These are phyloP conservation scores for Colletotrichum gloeosporioides DNA, from an alignment of 2,329 filamentous ascomycete species.

Conservation along the genomic window DNA sequence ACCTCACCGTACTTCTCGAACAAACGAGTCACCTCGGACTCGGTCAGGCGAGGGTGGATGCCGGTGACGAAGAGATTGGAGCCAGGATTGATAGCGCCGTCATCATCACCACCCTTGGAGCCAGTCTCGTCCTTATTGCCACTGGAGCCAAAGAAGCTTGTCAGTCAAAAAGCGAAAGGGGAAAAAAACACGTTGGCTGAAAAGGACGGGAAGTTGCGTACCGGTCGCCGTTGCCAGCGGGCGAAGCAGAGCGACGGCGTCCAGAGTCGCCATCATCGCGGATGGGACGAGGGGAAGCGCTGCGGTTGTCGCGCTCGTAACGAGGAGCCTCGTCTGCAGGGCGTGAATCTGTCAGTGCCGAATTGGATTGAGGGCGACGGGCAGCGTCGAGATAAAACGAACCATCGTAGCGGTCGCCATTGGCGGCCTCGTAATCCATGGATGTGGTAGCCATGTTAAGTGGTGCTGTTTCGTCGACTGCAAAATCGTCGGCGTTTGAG, in stretches of 20 bases:
- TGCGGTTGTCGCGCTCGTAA: constrained; percentile 71
- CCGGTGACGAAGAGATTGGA: constrained; percentile 99
- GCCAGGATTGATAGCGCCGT: constrained; percentile 86
- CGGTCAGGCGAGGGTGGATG: constrained; percentile 90
- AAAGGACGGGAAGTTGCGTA: constrained; percentile 31
- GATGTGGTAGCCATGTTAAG: constrained; percentile 65
- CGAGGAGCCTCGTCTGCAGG: constrained; percentile 65
- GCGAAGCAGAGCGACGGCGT: constrained; percentile 68
- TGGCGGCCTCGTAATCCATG: constrained; percentile 75
- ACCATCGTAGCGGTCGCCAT: constrained; percentile 72
- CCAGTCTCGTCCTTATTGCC: constrained; percentile 59
- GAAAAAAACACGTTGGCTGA: background rate
- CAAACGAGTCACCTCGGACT: constrained; percentile 89
- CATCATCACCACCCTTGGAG: constrained; percentile 66
- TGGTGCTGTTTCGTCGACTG: background rate
- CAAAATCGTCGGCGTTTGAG: background rate
- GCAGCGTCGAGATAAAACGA: constrained; percentile 30
- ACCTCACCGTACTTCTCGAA: constrained; percentile 99
- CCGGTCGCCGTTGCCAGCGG: constrained; percentile 59
- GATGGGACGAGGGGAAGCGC: constrained; percentile 65
- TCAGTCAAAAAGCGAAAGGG: background rate
- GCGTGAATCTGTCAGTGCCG: background rate
- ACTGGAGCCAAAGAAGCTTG: constrained; percentile 29
- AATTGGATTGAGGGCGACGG: constrained; percentile 1
- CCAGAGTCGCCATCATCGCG: constrained; percentile 66